Percentiles rank a stretch among this genome's conserved stretches.
These are phyloP conservation scores for Crithidia mellificae DNA, from an alignment of 208 protist species.

Conservation along the genomic window DNA sequence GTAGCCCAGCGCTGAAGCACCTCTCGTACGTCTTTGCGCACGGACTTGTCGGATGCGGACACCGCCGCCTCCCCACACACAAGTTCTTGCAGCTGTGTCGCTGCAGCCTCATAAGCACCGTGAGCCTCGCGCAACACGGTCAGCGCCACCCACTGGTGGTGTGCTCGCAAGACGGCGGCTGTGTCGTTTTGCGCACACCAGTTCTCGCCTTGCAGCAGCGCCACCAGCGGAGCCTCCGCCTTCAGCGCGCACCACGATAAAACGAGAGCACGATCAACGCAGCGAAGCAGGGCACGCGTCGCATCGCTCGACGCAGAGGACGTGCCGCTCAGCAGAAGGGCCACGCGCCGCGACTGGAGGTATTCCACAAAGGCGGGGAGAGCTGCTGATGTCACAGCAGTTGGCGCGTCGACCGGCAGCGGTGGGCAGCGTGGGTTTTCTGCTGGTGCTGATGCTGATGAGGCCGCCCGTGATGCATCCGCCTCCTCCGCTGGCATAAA, in stretches of 20 bases:
- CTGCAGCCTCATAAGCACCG: conserved; percentile 25
- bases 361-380: conserved; percentile 30
- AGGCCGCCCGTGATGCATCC: not conserved
- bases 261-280: conserved; percentile 55
- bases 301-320: not conserved
- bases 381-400: conserved; percentile 2
- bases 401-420: not conserved
- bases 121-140: conserved; percentile 36
- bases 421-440: not conserved
- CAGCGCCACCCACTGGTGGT: conserved; percentile 59
- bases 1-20: conserved; percentile 13
- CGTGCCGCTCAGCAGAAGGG: conserved; percentile 10
- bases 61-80: not conserved
- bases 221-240: conserved; percentile 51
- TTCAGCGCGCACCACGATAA: conserved; percentile 37
- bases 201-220: conserved; percentile 44
- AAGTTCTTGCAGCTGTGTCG: conserved; percentile 26
- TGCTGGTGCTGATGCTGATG: not conserved
- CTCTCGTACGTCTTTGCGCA: not conserved
- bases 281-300: conserved; percentile 19
- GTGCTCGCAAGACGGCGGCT: conserved; percentile 37
- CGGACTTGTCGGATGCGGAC: not conserved
- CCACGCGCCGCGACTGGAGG: conserved; percentile 21
- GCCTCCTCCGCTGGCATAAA: conserved; percentile 8
- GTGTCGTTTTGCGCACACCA: conserved; percentile 37